Evolutionary conservation across 495 filamentous ascomycete species (phyloP).

Genomic region (Rostrohypoxylon terebratum): DNA sequence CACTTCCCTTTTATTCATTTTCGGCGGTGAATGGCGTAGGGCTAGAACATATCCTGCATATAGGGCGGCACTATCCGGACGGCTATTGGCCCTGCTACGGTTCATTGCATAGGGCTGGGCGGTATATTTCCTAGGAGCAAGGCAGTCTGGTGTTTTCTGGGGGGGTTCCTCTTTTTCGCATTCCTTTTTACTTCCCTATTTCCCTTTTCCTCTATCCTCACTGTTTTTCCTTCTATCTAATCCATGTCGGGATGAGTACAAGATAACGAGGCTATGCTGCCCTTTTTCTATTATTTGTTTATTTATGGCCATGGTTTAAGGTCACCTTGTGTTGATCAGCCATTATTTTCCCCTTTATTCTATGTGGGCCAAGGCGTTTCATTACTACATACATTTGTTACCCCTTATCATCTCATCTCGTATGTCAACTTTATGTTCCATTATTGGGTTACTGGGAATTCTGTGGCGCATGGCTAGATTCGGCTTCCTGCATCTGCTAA

Average conservation of each 20-base stretch:
- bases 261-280: conserved; percentile 37
- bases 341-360: not conserved
- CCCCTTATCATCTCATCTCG: not conserved
- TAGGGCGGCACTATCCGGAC: conserved; percentile 12
- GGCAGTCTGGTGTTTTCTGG: conserved; percentile 19
- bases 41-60: conserved; percentile 32
- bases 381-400: not conserved
- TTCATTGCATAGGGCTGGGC: conserved; percentile 25
- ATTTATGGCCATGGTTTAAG: not conserved
- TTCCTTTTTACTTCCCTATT: not conserved
- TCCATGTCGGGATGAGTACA: conserved; percentile 17
- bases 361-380: conserved; percentile 20
- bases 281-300: conserved; percentile 13
- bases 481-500: conserved; percentile 2
- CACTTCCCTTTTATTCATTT: conserved; percentile 15
- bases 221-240: not conserved
- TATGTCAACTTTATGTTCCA: conserved; percentile 18
- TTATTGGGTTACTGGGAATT: not conserved
- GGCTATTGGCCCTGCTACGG: conserved; percentile 9
- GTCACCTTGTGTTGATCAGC: not conserved
- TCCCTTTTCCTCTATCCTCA: not conserved
- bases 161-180: not conserved
- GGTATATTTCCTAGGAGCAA: conserved; percentile 1
- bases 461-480: conserved; percentile 24
- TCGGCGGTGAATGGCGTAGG: conserved; percentile 35